Percentiles rank a stretch among this genome's conserved stretches.
These are phyloP conservation scores for Vitis hybrid DNA, from an alignment of 177 flowering plant species.

Conservation along the genomic window DNA sequence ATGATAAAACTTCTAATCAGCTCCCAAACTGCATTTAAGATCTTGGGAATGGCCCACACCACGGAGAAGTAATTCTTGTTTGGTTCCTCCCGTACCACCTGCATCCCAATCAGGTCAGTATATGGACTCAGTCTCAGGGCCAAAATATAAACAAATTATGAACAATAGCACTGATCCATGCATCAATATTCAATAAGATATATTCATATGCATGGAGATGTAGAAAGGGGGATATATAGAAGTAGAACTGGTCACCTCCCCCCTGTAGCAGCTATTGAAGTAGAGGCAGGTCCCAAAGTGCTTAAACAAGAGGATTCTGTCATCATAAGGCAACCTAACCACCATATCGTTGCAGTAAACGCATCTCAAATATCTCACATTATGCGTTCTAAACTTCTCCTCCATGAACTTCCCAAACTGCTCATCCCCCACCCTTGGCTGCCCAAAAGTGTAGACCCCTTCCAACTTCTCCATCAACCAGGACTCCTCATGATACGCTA, in stretches of 20 bases:
- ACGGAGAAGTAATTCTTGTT: conserved; percentile 54
- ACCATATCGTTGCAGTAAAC: conserved; percentile 53
- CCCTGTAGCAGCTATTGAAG: conserved; percentile 41
- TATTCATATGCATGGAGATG: background rate
- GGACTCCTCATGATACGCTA: conserved; percentile 42
- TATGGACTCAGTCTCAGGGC: too few relatives aligned
- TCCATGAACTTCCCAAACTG: conserved; percentile 42
- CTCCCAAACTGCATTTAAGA: conserved; percentile 51
- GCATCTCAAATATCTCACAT: conserved; percentile 36
- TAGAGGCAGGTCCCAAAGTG: conserved; percentile 48
- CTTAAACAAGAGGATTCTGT: conserved; percentile 30
- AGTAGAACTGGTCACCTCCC: conserved; percentile 23
- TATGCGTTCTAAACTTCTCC: conserved; percentile 16
- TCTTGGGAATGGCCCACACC: conserved; percentile 36
- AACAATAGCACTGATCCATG: too few relatives aligned
- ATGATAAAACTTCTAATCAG: conserved; percentile 41
- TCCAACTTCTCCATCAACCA: conserved; percentile 42
- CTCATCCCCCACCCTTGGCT: conserved; percentile 54
- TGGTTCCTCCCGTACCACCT: conserved; percentile 44
- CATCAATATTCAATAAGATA: too few relatives aligned
- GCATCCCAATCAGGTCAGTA: conserved; percentile 1
- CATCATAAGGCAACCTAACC: conserved; percentile 54
- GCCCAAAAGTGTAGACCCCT: conserved; percentile 63
- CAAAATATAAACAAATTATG: too few relatives aligned
- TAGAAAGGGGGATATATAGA: too few relatives aligned